These are phyloP conservation scores for Fusarium euwallaceae DNA, from an alignment of 2,329 filamentous ascomycete genomes.

Conservation along the genomic window DNA sequence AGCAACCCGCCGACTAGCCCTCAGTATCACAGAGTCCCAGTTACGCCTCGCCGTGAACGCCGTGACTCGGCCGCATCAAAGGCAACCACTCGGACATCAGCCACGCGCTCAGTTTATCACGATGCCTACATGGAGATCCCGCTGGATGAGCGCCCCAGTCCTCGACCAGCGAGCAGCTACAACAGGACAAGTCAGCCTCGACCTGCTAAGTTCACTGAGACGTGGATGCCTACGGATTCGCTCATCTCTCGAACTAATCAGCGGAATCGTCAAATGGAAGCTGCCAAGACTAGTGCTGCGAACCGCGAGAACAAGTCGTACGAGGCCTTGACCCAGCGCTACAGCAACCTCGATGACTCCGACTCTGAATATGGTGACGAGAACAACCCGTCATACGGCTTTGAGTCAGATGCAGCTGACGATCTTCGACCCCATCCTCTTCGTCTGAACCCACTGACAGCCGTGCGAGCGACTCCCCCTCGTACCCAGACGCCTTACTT, in stretches of 20 bases:
- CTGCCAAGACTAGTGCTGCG: constrained; percentile 50
- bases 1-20: constrained; percentile 65
- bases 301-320: constrained; percentile 57
- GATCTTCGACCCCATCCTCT: constrained; percentile 65
- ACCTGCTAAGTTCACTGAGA: constrained; percentile 64
- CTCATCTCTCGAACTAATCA: constrained; percentile 67
- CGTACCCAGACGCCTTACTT: constrained; percentile 40
- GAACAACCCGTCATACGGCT: constrained; percentile 47
- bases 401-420: constrained; percentile 45
- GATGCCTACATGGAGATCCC: constrained; percentile 66
- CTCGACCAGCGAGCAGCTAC: constrained; percentile 43
- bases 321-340: constrained; percentile 60
- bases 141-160: constrained; percentile 54
- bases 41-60: constrained; percentile 59
- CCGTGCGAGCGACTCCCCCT: constrained; percentile 29
- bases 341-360: constrained; percentile 58
- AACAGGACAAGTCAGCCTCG: constrained; percentile 51
- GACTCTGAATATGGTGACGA: constrained; percentile 58
- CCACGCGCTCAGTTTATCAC: constrained; percentile 52
- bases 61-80: constrained; percentile 59
- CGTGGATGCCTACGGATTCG: constrained; percentile 68
- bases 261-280: constrained; percentile 60
- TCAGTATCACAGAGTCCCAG: constrained; percentile 65
- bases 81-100: constrained; percentile 63
- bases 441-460: constrained; percentile 60